Evolutionary conservation across 2,329 filamentous ascomycete genomes (phyloP), one percentile per base, ranked within the genome.

Genomic region (Trichothecium sympodiale): DNA sequence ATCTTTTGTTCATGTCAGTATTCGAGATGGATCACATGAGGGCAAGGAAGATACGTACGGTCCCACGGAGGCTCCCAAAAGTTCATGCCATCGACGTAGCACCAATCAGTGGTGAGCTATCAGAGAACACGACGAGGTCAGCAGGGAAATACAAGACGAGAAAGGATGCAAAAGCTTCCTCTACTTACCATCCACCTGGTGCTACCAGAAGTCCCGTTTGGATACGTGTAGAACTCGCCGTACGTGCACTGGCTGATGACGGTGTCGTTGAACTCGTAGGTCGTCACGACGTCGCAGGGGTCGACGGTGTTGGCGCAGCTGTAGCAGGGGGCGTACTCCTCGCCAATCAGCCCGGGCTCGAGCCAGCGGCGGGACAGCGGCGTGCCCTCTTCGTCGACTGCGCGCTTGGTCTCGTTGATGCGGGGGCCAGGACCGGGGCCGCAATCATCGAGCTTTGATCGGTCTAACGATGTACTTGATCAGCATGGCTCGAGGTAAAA

Each of bases 221-320:
- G 31, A 17, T 17, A 33, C 12, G 31, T 33, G 31, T 18, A 13
- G 31, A 12, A 8, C 31, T 33, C 31, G 5, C 14, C 12, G 5
- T 14, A 18, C 15, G 20, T 14, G 17, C 38, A 40, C 27, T 40
- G 38, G 31, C 17, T 37, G 13, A 37, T 14, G 13, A 40, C 38
- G 3, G 38, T 37, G 34, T 40, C 17, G 31, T 40, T 37, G 28
- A 18, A 37, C 34, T 40, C 34, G 31, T 40, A 40, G 1, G 78
- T 98, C 1, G 89, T 98, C 2, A 96, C 91, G 3, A 98, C 91
- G 0, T 91, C 91, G 0, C 91, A 98, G 55, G 83, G 96, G 33
- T 80, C 85, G 10, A 93, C 89, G 17, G 83, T 86, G 27, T 25
- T 37, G 3, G 38, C 34, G 34, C 34, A 34, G 5, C 14, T 33